Base-by-base conservation (phyloP, 2,329 filamentous ascomycete genomes). In the Bipolaris sorokiniana region DNA sequence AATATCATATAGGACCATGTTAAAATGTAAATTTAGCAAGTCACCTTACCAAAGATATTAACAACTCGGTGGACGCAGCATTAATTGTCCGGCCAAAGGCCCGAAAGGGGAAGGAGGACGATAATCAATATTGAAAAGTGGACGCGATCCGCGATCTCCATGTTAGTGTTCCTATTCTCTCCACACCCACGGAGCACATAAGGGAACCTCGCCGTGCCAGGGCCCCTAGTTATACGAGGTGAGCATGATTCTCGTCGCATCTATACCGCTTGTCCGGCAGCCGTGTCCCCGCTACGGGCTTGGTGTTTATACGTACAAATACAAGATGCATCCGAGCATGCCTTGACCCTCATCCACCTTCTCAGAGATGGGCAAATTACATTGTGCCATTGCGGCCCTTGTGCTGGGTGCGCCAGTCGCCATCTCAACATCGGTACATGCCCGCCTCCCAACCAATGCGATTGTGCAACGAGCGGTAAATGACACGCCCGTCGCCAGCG, bases 271-370 rank as follows among this genome's bases (percentile, higher is more conserved):
- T 34, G 18, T 15, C 26, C 26, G 7, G 26, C 18, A 34, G 3
- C 15, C 36, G 11, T 28, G 53, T 22, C 13, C 23, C 22, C 48
- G 33, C 48, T 51, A 28, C 26, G 33, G 48, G 40, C 41, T 56
- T 56, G 41, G 41, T 56, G 7, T 45, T 51, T 11, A 26, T 56
- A 47, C 48, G 46, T 56, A 47, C 53, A 51, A 38, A 47, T 46
- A 51, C 26, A 18, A 40, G 18, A 42, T 26, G n/a, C 26, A 40
- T 34, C 18, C 36, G 10, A 22, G 48, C 34, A 18, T 11, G 11
- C 28, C 6, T 20, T 10, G 1, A 16, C 34, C 15, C 26, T 18
- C 38, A 16, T 40, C 16, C 36, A 34, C 10, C 1, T 41, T 6
- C n/a, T 5, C 34, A 9, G 16, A 13, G 13, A 56, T 56, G 53